Conservation (phyloP, 2,329 filamentous ascomycete species). For the Xylariaceae sp. region DNA sequence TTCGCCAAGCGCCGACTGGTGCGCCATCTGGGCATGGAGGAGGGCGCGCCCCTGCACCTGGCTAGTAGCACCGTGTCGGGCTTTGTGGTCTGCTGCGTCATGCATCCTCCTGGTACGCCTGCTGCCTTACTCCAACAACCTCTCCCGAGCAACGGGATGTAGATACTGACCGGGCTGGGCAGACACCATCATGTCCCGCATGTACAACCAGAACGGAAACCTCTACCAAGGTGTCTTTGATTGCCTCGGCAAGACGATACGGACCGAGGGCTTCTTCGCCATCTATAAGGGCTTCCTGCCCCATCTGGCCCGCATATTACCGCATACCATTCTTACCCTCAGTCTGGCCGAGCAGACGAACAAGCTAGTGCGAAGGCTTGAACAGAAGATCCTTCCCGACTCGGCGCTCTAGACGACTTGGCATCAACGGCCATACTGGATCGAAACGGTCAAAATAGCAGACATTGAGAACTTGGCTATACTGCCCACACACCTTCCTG, state of each 20-base stretch:
- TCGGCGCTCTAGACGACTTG: constrained; percentile 25
- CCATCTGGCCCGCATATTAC: constrained; percentile 86
- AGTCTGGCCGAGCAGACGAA: constrained; percentile 95
- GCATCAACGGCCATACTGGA: too few species aligned
- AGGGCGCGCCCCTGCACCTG: constrained; percentile 82
- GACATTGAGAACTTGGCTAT: too few species aligned
- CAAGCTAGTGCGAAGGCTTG: constrained; percentile 76
- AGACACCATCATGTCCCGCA: constrained; percentile 96
- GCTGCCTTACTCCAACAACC: background rate
- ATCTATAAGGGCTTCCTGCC: constrained; percentile 98
- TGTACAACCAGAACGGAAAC: constrained; percentile 98
- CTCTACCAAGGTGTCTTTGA: constrained; percentile 92
- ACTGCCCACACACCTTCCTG: too few species aligned
- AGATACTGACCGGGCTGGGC: constrained; percentile 1
- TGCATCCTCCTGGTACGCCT: constrained; percentile 82
- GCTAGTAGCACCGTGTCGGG: constrained; percentile 83
- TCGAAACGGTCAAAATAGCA: too few species aligned
- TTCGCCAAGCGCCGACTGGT: constrained; percentile 85
- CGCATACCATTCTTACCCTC: constrained; percentile 90
- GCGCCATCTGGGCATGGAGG: constrained; percentile 78
- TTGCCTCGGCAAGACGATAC: constrained; percentile 83
- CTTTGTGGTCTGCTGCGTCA: constrained; percentile 93
- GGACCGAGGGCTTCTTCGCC: constrained; percentile 82
- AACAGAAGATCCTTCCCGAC: constrained; percentile 47
- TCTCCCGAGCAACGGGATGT: constrained; percentile 2